Base-by-base conservation (phyloP, 768 basidiomycete genomes). In the Tricholoma hemisulphureum region DNA sequence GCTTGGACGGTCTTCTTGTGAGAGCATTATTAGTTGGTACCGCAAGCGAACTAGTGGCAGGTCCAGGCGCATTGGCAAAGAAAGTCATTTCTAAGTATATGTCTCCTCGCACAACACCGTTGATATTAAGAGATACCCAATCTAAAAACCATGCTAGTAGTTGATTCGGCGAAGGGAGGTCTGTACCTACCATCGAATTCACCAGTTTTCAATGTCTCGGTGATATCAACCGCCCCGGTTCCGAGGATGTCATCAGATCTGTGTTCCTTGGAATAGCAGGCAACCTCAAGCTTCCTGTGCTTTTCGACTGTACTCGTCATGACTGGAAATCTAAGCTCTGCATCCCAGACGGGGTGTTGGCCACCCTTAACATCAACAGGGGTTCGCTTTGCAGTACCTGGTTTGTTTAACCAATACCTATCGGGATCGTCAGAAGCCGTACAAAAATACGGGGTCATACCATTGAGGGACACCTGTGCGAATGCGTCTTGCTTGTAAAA, bases 401-500 rank as follows among this genome's bases (percentile, higher is more conserved):
- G 72, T 29, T 57, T 21, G 49, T 26, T 23, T 24, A 18, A 32
- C 34, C 4, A 39, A n/a, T 53, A 20, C 34, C 34, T 29, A 35
- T 23, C 6, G 16, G 29, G 55, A 29, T 34, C 21, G 9, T 11
- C 21, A 39, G 11, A 16, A 51, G 26, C 41, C 18, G 2, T 31
- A 11, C 28, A 2, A 51, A 34, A 9, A 8, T 51, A 43, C 35
- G 16, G 37, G 14, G 3, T 61, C 72, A 58, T 53, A 76, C 81
- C 80, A 62, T 80, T 81, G 20, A 95, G 72, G 2, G 77, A 74
- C 6, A 85, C 77, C 61, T 88, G 81, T 3, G 86, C 87, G 68
- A 87, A 96, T 1, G 90, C 93, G 71, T 95, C 91, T 68, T 96
- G 94, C 71, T 97, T 98, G 71, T 90, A 88, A 67, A 97, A 89